Evolutionary conservation across 257 asterid genomes (phyloP).

Genomic region (Mitragyna speciosa): DNA sequence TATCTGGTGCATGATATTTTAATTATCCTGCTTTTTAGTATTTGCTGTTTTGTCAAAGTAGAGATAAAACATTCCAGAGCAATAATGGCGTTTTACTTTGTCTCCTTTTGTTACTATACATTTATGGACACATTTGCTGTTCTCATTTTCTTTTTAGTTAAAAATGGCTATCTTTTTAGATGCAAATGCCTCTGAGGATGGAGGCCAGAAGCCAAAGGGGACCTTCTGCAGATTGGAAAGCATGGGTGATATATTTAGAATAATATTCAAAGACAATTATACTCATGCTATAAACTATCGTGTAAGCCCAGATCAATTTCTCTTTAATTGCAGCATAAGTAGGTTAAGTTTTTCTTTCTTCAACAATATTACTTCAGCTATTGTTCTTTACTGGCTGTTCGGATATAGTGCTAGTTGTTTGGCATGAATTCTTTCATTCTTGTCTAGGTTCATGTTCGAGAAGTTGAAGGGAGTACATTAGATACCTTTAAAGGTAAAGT

Average conservation of each 20-base stretch:
- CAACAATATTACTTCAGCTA: not conserved
- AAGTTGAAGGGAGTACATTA: conserved; percentile 59
- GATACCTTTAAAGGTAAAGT: conserved; percentile 67
- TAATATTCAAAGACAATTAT: conserved; percentile 60
- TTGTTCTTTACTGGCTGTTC: not conserved
- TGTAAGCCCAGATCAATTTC: conserved; percentile 46
- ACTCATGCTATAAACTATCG: conserved; percentile 85
- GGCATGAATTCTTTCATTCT: conserved; percentile 27
- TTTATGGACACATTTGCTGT: not conserved
- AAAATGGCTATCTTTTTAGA: conserved; percentile 43
- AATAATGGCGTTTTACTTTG: not conserved
- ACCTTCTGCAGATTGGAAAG: conserved; percentile 68
- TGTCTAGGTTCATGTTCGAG: conserved; percentile 79
- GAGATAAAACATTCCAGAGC: conserved; percentile 1
- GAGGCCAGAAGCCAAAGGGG: conserved; percentile 63
- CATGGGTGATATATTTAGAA: conserved; percentile 73
- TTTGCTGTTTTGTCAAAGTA: too few relatives aligned
- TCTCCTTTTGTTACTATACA: not conserved
- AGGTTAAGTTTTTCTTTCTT: not conserved
- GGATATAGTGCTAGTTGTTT: conserved; percentile 9
- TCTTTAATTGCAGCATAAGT: not conserved
- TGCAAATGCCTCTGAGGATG: conserved; percentile 48
- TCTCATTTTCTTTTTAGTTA: conserved; percentile 1
- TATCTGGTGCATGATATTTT: not conserved
- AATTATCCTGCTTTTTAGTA: not conserved